Percentiles rank a stretch among this genome's conserved stretches.
These are phyloP conservation scores for Hyaloscypha variabilis DNA, from an alignment of 495 filamentous ascomycete species.

Conservation along the genomic window DNA sequence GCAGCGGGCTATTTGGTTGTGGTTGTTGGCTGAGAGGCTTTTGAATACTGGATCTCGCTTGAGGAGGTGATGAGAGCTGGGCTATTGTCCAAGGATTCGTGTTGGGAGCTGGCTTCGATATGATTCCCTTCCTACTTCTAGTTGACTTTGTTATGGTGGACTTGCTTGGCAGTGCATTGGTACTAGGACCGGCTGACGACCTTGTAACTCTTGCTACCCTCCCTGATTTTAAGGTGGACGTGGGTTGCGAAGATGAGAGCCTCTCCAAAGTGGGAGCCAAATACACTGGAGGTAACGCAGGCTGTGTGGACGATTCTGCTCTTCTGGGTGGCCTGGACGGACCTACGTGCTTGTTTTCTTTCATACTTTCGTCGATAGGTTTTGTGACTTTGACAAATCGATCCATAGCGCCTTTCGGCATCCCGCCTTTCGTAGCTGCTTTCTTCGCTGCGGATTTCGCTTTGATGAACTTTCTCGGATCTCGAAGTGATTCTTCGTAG, in stretches of 20 bases:
- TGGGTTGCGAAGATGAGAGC: background rate
- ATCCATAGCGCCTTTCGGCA: conserved; percentile 30
- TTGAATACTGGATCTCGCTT: background rate
- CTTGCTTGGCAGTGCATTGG: background rate
- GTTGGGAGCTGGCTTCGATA: conserved; percentile 15
- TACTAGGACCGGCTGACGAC: background rate
- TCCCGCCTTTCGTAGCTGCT: conserved; percentile 24
- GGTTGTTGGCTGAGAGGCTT: conserved; percentile 8
- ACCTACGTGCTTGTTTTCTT: background rate
- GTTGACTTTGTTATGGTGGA: background rate
- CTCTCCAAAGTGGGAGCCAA: conserved; percentile 21
- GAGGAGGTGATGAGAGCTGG: conserved; percentile 5
- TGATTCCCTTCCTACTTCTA: conserved; percentile 1
- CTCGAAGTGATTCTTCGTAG: conserved; percentile 69
- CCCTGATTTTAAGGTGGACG: background rate
- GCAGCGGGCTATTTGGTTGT: conserved; percentile 9
- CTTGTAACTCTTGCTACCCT: background rate
- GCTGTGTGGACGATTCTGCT: background rate
- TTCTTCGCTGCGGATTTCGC: conserved; percentile 28
- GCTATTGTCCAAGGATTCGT: conserved; percentile 26
- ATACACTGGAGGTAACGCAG: conserved; percentile 18
- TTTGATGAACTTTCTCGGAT: conserved; percentile 45
- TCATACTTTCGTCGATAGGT: background rate
- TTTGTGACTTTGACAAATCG: conserved; percentile 27
- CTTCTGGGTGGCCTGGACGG: conserved; percentile 10